Base-by-base conservation (phyloP, 331 rosid species). In the Acacia pycnantha region DNA sequence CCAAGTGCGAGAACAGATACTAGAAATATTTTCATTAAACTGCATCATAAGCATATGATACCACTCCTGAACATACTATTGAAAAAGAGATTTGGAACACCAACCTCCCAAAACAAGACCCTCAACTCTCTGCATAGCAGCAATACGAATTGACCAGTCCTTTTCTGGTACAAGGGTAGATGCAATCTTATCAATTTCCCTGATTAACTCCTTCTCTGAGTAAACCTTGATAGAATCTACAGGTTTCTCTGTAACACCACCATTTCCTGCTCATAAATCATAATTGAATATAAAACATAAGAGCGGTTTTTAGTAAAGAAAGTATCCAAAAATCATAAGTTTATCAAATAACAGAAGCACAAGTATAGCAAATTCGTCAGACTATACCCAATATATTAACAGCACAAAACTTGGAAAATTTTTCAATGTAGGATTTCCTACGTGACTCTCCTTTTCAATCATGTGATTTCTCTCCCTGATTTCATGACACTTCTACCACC, bases 81-180 rank as follows among this genome's bases (percentile, higher is more conserved):
- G 68, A 73, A 71, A 59, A 51, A 77, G 19, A 73, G 64, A 83
- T 40, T 37, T 58, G 82, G 51, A 81, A 22, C 81, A 83, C 90
- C 82, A 82, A 97, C 99, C 99, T 92, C 99, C 99, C 81, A 51
- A 89, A 89, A 97, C 89, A 87, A 97, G 95, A 51, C 92, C 97
- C 89, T 97, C 99, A 69, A 94, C 82, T 91, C 97, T 94, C 87
- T 94, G 99, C 94, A 97, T 87, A 51, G 97, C 98, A 84, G 98
- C 90, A 58, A 97, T 94, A 73, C 99, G 95, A 74, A 94, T 58
- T 19, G 97, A 92, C 99, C 99, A 97, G 82, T 97, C 99, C 90
- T 94, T 97, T 73, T 97, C 99, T n/a, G 99, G 99, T 81, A 97
- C 95, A 79, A 97, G 98, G 70, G 88, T 97, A 75, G 95, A 87